Percentiles rank a stretch among this genome's conserved stretches.
Evolutionary conservation across 1,284 basidiomycete genomes (phyloP).

Genomic region (Retiboletus fuscus): DNA sequence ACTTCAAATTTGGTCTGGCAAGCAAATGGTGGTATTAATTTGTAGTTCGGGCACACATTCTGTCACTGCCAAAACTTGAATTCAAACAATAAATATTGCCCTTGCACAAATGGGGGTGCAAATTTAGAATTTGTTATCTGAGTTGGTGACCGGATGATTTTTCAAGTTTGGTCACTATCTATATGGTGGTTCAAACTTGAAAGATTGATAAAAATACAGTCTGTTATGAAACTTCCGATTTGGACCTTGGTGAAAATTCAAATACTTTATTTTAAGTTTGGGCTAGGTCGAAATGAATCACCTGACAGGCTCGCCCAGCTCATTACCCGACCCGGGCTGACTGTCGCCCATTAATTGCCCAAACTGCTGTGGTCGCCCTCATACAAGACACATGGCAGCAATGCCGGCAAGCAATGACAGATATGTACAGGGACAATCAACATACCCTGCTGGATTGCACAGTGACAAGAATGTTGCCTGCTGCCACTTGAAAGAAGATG

Average conservation of each 20-base stretch:
- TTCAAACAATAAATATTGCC: not conserved
- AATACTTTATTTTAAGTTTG: not conserved
- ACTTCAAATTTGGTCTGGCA: not conserved
- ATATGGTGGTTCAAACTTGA: not conserved
- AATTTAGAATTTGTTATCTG: not conserved
- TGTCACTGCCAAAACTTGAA: not conserved
- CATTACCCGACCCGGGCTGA: too few species aligned
- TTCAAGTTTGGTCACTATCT: not conserved
- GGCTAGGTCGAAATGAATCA: not conserved
- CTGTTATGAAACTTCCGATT: not conserved
- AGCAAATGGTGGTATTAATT: not conserved
- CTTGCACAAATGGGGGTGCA: not conserved
- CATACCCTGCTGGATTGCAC: too few species aligned
- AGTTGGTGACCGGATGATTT: not conserved
- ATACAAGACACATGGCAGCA: too few species aligned
- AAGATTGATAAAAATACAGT: not conserved
- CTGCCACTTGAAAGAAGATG: too few species aligned
- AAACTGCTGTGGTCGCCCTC: too few species aligned
- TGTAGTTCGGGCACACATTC: not conserved
- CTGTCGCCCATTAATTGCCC: too few species aligned
- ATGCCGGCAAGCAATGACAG: too few species aligned
- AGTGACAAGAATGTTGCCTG: too few species aligned
- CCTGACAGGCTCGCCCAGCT: too few species aligned
- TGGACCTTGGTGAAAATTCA: not conserved
- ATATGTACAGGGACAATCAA: too few species aligned